Conservation (phyloP, 1,284 basidiomycete species). For the Leccinum subrobustum region DNA sequence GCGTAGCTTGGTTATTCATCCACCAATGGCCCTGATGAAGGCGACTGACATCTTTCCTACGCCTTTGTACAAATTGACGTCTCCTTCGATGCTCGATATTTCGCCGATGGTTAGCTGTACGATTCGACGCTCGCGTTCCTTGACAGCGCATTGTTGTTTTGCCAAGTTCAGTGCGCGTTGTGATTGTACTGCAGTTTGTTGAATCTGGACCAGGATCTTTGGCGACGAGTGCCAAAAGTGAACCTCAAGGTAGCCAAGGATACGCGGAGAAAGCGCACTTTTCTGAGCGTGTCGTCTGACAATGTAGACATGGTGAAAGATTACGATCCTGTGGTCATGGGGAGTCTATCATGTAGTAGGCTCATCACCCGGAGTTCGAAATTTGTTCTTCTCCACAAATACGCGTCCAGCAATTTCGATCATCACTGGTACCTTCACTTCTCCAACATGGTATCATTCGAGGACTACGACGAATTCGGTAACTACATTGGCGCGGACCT, state of each 20-base stretch:
- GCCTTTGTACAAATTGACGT: conserved; percentile 83
- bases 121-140: conserved; percentile 85
- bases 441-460: conserved; percentile 69
- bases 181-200: conserved; percentile 79
- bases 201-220: conserved; percentile 89
- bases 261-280: conserved; percentile 45
- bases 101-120: conserved; percentile 85
- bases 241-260: conserved; percentile 4
- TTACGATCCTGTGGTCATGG: conserved; percentile 15
- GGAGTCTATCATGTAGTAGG: neutral
- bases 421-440: conserved; percentile 6
- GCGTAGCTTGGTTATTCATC: conserved; percentile 6
- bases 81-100: conserved; percentile 59
- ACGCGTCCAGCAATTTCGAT: conserved; percentile 23
- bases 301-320: conserved; percentile 45
- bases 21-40: neutral
- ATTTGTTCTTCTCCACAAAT: conserved; percentile 20
- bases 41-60: conserved; percentile 85
- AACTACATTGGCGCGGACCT: conserved; percentile 95
- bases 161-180: conserved; percentile 74
- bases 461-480: conserved; percentile 90
- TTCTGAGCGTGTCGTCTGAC: conserved; percentile 84
- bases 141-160: conserved; percentile 69
- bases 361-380: conserved; percentile 35
- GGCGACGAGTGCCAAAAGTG: conserved; percentile 12